A percentile compares a stretch with the other conserved stretches of the same genome.
phyloP scores from a whole-genome alignment of 2,329 filamentous ascomycete genomes.

The Stemphylium beticola region DNA sequence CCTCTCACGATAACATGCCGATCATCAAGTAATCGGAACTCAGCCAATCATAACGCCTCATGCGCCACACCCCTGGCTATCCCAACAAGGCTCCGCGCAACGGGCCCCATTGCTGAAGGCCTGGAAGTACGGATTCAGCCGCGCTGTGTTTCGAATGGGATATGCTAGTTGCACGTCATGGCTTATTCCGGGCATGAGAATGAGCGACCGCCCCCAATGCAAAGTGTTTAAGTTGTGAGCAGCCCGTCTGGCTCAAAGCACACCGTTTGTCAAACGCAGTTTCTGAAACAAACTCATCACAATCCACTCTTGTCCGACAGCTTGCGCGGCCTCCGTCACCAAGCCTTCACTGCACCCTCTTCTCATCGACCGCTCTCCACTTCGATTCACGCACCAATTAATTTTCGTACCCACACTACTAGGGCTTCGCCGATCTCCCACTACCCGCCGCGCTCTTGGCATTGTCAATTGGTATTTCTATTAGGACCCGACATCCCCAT shows the following conservation, averaged over 20 bases:
- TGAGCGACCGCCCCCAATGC: constrained; percentile 15
- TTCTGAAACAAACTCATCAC: constrained; percentile 3
- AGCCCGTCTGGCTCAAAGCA: neutral
- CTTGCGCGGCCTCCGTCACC: constrained; percentile 20
- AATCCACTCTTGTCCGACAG: constrained; percentile 1
- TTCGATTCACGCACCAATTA: constrained; percentile 19
- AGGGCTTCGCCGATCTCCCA: constrained; percentile 21
- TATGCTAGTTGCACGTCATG: constrained; percentile 34
- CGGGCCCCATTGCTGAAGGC: constrained; percentile 14
- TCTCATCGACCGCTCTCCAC: constrained; percentile 20
- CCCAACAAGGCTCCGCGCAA: constrained; percentile 18
- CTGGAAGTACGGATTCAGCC: constrained; percentile 27
- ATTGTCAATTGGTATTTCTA: constrained; percentile 16
- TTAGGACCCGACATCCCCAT: constrained; percentile 19
- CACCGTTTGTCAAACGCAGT: neutral
- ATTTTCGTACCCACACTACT: constrained; percentile 21
- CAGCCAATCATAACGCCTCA: constrained; percentile 29
- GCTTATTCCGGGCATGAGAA: constrained; percentile 21
- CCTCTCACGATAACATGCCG: constrained; percentile 14
- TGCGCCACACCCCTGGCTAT: constrained; percentile 4
- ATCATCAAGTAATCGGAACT: constrained; percentile 22
- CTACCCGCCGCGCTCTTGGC: constrained; percentile 23
- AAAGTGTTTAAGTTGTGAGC: constrained; percentile 19
- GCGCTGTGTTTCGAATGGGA: constrained; percentile 13
- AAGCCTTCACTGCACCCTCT: constrained; percentile 16